Conservation (phyloP, 768 basidiomycete genomes). For the Pleurotus salmoneostramineus region DNA sequence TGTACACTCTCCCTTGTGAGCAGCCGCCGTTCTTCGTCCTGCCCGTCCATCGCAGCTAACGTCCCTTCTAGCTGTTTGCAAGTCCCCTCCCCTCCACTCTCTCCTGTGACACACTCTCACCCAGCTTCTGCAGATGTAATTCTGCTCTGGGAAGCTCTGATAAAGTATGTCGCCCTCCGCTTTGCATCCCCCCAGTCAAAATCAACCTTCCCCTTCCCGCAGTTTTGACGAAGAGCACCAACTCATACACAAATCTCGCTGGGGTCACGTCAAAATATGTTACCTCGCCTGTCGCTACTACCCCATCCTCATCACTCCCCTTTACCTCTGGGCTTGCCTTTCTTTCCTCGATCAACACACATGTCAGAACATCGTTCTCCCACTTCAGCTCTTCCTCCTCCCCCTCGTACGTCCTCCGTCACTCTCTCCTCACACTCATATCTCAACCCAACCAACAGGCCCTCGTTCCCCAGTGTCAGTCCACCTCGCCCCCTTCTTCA, state of each 20-base stretch:
- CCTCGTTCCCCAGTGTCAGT: slow-evolving; percentile 4
- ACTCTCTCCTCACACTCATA: neutral
- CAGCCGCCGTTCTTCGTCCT: neutral
- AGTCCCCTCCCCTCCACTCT: neutral
- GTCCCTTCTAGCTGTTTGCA: neutral
- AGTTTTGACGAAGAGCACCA: slow-evolving; percentile 4
- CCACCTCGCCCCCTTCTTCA: neutral
- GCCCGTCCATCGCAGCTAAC: neutral
- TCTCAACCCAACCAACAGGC: neutral
- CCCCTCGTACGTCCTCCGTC: slow-evolving; percentile 16
- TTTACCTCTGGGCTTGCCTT: slow-evolving; percentile 21
- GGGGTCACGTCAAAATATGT: slow-evolving; percentile 17
- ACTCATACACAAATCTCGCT: slow-evolving; percentile 17
- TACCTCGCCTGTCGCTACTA: slow-evolving; percentile 24
- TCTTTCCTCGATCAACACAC: slow-evolving; percentile 13
- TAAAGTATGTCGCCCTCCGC: neutral
- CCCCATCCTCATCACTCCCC: slow-evolving; percentile 19
- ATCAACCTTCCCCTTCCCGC: neutral
- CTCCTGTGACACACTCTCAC: neutral
- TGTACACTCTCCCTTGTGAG: slow-evolving; percentile 3
- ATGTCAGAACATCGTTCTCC: slow-evolving; percentile 15
- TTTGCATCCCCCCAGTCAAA: neutral
- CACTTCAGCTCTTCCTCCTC: slow-evolving; percentile 17
- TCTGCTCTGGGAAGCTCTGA: slow-evolving; percentile 7
- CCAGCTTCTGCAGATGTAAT: neutral